A percentile compares a stretch with the other conserved stretches of the same genome.
Evolutionary conservation across 306 rosid species (phyloP).

Genomic region (Rubus parviflorus): DNA sequence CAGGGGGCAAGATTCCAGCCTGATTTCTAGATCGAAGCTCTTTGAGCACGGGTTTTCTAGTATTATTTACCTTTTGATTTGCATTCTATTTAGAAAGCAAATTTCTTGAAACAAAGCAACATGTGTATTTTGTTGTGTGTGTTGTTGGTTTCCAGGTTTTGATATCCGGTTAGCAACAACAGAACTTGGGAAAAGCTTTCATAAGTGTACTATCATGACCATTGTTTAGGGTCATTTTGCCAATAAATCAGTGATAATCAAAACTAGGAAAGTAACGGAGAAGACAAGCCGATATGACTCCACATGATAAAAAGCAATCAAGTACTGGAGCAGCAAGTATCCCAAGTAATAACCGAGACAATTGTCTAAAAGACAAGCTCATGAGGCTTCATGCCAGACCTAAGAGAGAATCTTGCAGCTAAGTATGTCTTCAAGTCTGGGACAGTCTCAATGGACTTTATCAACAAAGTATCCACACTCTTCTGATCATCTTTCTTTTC

Average conservation of each 20-base stretch:
- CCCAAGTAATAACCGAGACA: background rate
- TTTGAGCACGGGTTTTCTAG: background rate
- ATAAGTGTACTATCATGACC: background rate
- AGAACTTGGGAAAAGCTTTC: background rate
- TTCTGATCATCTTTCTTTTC: conserved; percentile 84
- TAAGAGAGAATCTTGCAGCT: conserved; percentile 73
- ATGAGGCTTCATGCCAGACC: conserved; percentile 77
- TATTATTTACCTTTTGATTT: background rate
- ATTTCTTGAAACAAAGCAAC: background rate
- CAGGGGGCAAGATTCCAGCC: conserved; percentile 60
- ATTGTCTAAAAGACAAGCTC: conserved; percentile 58
- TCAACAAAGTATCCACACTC: conserved; percentile 49
- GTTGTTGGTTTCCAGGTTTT: no score
- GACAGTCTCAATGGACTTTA: conserved; percentile 62
- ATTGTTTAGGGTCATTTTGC: background rate
- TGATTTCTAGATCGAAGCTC: conserved; percentile 37
- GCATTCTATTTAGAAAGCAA: background rate
- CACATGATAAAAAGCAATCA: background rate
- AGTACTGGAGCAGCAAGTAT: background rate
- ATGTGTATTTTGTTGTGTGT: background rate
- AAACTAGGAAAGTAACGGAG: no score
- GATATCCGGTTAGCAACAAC: background rate
- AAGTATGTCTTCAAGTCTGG: conserved; percentile 73
- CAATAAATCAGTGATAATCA: background rate
- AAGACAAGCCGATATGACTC: no score